A percentile compares a stretch with the other conserved stretches of the same genome.
phyloP scores from a whole-genome alignment of 495 filamentous ascomycete genomes.

The Hyaloscypha variabilis region DNA sequence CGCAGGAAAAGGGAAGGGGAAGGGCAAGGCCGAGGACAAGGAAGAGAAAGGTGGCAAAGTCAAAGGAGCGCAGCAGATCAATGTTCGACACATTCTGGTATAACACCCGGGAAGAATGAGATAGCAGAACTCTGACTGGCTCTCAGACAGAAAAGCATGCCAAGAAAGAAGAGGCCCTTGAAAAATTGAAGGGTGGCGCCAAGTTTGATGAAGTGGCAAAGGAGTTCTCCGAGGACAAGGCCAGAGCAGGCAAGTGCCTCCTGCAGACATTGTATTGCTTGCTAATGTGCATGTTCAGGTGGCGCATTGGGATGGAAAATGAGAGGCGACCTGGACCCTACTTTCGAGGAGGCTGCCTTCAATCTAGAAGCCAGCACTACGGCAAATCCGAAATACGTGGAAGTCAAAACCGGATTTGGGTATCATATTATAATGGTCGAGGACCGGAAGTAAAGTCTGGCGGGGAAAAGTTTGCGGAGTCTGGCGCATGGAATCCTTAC shows the following conservation, averaged over 20 bases:
- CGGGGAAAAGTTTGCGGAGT: conserved; percentile 10
- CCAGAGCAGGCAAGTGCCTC: conserved; percentile 65
- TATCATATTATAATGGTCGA: conserved; percentile 95
- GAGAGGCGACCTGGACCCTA: conserved; percentile 69
- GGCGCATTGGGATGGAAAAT: conserved; percentile 85
- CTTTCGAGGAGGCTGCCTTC: conserved; percentile 83
- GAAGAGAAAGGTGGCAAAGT: conserved; percentile 47
- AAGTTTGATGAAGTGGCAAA: conserved; percentile 91
- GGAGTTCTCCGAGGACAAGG: conserved; percentile 89
- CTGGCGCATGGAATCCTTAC: conserved; percentile 16
- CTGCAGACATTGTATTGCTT: neutral
- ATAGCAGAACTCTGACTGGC: conserved; percentile 20
- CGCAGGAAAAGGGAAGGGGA: conserved; percentile 45
- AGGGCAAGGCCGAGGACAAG: conserved; percentile 53
- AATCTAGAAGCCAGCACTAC: conserved; percentile 76
- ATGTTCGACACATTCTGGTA: conserved; percentile 88
- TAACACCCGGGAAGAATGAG: neutral
- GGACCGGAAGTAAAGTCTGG: conserved; percentile 57
- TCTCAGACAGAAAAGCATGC: conserved; percentile 88
- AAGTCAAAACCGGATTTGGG: conserved; percentile 84
- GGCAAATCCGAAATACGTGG: conserved; percentile 71
- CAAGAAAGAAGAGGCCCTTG: conserved; percentile 85
- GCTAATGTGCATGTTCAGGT: conserved; percentile 40
- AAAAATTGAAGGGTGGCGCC: conserved; percentile 71
- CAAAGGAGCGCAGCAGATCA: conserved; percentile 79